Conservation (phyloP, 2,329 filamentous ascomycete species). For the Blastomyces percursus region DNA sequence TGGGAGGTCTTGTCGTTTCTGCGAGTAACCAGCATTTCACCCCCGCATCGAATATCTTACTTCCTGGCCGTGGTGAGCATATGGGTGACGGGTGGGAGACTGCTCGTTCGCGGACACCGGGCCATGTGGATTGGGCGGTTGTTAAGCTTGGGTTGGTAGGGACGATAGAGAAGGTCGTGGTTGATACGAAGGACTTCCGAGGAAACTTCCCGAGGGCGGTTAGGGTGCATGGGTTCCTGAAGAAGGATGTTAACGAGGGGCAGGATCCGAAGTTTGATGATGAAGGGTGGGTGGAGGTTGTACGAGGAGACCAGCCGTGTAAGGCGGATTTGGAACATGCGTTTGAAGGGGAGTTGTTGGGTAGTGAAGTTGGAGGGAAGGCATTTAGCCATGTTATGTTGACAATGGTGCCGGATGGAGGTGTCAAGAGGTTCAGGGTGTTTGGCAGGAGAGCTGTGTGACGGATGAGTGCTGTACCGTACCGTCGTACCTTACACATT, state of each 20-base stretch:
- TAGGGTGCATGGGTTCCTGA: conserved; percentile 25
- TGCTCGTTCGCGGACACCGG: conserved; percentile 28
- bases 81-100: conserved; percentile 40
- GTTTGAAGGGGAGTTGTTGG: conserved; percentile 28
- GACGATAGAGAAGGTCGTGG: conserved; percentile 28
- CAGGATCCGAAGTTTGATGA: conserved; percentile 26
- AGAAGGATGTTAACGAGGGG: conserved; percentile 11
- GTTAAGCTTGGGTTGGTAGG: conserved; percentile 31
- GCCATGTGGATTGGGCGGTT: conserved; percentile 35
- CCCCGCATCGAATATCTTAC: conserved; percentile 29
- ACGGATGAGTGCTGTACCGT: not conserved
- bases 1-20: conserved; percentile 30
- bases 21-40: conserved; percentile 36
- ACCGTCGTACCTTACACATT: not conserved
- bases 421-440: conserved; percentile 75
- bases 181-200: conserved; percentile 38
- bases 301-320: conserved; percentile 28
- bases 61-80: conserved; percentile 35
- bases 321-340: conserved; percentile 33
- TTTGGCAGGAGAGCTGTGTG: conserved; percentile 48
- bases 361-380: conserved; percentile 52
- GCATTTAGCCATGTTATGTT: conserved; percentile 76
- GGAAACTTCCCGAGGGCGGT: conserved; percentile 35
- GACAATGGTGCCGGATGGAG: conserved; percentile 85
- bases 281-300: conserved; percentile 28